Percentiles rank a stretch among this genome's conserved stretches.
phyloP scores from a whole-genome alignment of 1,284 basidiomycete species.

The Apiotrichum gracile region DNA sequence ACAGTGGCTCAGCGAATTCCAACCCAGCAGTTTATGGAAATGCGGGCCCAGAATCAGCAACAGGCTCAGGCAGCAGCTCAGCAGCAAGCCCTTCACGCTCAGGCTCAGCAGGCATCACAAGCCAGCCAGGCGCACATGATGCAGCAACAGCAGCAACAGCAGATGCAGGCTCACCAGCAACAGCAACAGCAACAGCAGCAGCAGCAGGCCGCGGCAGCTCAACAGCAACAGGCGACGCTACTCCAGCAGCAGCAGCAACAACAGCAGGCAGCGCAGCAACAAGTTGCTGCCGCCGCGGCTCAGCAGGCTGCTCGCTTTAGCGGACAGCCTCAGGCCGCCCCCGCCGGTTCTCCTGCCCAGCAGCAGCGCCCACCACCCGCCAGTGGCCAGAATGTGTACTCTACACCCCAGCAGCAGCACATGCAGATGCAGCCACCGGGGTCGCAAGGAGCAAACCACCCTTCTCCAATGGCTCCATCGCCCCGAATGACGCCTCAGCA shows the following conservation, averaged over 20 bases:
- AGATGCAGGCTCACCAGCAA: constrained; percentile 9
- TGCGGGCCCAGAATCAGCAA: constrained; percentile 19
- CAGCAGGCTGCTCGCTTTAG: constrained; percentile 15
- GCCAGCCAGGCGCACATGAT: background rate
- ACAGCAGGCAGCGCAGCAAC: constrained; percentile 12
- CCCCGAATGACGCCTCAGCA: constrained; percentile 29
- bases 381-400: constrained; percentile 24
- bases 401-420: constrained; percentile 12
- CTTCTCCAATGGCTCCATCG: constrained; percentile 28
- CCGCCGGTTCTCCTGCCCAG: constrained; percentile 23
- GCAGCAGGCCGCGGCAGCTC: constrained; percentile 14
- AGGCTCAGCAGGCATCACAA: constrained; percentile 14
- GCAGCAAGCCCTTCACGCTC: constrained; percentile 17
- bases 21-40: constrained; percentile 21
- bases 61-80: constrained; percentile 8
- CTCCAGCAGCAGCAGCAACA: constrained; percentile 20
- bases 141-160: constrained; percentile 20
- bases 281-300: constrained; percentile 12
- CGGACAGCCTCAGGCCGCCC: constrained; percentile 14
- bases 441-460: constrained; percentile 18
- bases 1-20: constrained; percentile 18
- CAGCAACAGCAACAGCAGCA: constrained; percentile 15
- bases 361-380: constrained; percentile 23
- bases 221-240: constrained; percentile 13
- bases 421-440: constrained; percentile 23